Evolutionary conservation across 345 rosid species (phyloP).

Genomic region (Brassica napus): DNA sequence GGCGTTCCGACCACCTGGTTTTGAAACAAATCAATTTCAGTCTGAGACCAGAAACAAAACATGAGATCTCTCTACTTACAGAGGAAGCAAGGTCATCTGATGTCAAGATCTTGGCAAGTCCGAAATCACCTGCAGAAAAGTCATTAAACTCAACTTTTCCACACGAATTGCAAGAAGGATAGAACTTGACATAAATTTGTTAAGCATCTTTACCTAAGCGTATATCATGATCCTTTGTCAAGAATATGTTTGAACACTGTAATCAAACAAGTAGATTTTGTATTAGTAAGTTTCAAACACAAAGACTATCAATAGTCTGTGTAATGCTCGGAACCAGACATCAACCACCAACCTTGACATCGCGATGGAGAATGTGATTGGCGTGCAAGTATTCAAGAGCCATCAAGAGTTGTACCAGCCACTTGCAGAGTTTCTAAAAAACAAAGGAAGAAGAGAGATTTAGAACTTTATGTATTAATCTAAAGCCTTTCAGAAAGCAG

Average conservation of each 20-base stretch:
- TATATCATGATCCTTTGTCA: constrained; percentile 88
- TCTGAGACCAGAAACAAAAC: constrained; percentile 16
- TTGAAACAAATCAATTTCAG: not conserved
- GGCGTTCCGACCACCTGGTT: constrained; percentile 98
- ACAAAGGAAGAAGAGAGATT: constrained; percentile 18
- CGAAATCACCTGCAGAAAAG: constrained; percentile 99
- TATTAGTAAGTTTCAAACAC: constrained; percentile 5
- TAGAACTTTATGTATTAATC: not conserved
- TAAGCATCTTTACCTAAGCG: no score
- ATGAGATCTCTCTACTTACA: constrained; percentile 47
- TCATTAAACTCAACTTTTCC: no score
- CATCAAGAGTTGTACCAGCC: constrained; percentile 96
- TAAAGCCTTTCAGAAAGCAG: not conserved
- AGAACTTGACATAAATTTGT: no score
- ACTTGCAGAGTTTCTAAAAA: constrained; percentile 86
- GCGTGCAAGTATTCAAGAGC: constrained; percentile 95
- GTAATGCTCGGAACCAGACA: not conserved
- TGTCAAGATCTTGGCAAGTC: constrained; percentile 95
- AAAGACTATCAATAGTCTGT: not conserved
- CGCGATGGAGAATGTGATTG: constrained; percentile 96
- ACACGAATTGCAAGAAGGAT: no score
- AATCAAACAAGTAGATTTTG: constrained; percentile 8
- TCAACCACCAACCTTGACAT: constrained; percentile 76
- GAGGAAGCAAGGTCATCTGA: constrained; percentile 98
- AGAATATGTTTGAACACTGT: constrained; percentile 94